These are phyloP conservation scores for Lachnellula hyalina DNA, from an alignment of 2,329 filamentous ascomycete species.

Conservation along the genomic window DNA sequence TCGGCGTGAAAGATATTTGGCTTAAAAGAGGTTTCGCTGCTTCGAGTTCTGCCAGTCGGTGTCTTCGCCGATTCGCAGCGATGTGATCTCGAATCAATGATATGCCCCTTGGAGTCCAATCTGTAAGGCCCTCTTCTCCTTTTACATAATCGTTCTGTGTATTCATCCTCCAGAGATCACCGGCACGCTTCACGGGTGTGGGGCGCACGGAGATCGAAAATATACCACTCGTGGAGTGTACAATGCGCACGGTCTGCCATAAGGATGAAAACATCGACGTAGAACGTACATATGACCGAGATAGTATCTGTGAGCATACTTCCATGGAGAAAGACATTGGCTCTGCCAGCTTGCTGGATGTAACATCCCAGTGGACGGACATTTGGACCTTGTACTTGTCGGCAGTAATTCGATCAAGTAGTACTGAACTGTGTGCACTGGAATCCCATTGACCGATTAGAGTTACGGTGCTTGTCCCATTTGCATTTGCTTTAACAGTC, in stretches of 20 bases:
- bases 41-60: conserved; percentile 74
- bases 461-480: conserved; percentile 82
- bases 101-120: conserved; percentile 85
- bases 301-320: conserved; percentile 75
- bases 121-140: conserved; percentile 79
- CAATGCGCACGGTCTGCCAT: conserved; percentile 78
- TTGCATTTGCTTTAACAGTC: conserved; percentile 75
- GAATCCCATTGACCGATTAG: conserved; percentile 96
- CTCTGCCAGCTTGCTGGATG: conserved; percentile 75
- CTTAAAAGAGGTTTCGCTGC: conserved; percentile 63
- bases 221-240: conserved; percentile 79
- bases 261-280: conserved; percentile 82
- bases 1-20: conserved; percentile 42
- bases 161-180: conserved; percentile 94
- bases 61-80: conserved; percentile 64
- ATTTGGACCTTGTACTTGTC: conserved; percentile 91
- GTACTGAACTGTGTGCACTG: conserved; percentile 81
- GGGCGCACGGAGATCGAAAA: conserved; percentile 85
- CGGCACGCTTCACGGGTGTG: conserved; percentile 82
- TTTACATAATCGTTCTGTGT: conserved; percentile 94
- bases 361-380: conserved; percentile 79
- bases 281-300: conserved; percentile 77
- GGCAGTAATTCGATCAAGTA: conserved; percentile 89
- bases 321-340: conserved; percentile 84
- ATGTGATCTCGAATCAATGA: conserved; percentile 89